Conservation (phyloP, 108 stramenopile species). For the Licmophora abbreviata region DNA sequence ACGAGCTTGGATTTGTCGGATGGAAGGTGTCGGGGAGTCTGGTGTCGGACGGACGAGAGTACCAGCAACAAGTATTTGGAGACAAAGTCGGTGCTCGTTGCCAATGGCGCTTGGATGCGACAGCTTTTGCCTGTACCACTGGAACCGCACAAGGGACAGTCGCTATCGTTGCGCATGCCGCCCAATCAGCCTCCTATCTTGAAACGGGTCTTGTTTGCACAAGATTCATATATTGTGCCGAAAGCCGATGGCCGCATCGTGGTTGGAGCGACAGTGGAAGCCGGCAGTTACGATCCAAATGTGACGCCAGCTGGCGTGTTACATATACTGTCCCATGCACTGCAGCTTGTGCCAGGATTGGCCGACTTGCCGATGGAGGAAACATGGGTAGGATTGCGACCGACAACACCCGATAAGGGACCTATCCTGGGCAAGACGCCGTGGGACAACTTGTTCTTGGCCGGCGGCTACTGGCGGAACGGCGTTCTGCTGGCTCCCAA, state of each 20-base stretch:
- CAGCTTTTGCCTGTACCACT: slow-evolving; percentile 84
- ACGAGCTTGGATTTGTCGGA: slow-evolving; percentile 45
- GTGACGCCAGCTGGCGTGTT: slow-evolving; percentile 77
- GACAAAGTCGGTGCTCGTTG: slow-evolving; percentile 55
- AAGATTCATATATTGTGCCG: slow-evolving; percentile 92
- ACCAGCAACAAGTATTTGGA: slow-evolving; percentile 45
- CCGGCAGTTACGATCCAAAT: slow-evolving; percentile 61
- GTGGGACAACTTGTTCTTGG: slow-evolving; percentile 79
- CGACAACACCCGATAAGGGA: slow-evolving; percentile 87
- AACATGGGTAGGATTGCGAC: slow-evolving; percentile 89
- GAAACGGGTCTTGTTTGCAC: slow-evolving; percentile 78
- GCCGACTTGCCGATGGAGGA: slow-evolving; percentile 78
- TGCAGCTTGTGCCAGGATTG: slow-evolving; percentile 69
- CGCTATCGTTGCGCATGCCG: slow-evolving; percentile 74
- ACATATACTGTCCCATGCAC: slow-evolving; percentile 59
- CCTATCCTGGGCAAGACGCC: slow-evolving; percentile 82
- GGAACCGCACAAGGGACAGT: slow-evolving; percentile 91
- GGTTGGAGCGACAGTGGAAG: slow-evolving; percentile 88
- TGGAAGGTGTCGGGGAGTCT: slow-evolving; percentile 43
- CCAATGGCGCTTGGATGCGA: slow-evolving; percentile 93
- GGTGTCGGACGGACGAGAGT: too few species aligned
- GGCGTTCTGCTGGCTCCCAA: slow-evolving; percentile 89
- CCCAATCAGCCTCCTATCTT: slow-evolving; percentile 43
- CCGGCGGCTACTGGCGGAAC: slow-evolving; percentile 94
- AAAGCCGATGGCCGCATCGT: slow-evolving; percentile 88